These are phyloP conservation scores for Fusarium verticillioides DNA, from an alignment of 2,329 filamentous ascomycete genomes.

Conservation along the genomic window DNA sequence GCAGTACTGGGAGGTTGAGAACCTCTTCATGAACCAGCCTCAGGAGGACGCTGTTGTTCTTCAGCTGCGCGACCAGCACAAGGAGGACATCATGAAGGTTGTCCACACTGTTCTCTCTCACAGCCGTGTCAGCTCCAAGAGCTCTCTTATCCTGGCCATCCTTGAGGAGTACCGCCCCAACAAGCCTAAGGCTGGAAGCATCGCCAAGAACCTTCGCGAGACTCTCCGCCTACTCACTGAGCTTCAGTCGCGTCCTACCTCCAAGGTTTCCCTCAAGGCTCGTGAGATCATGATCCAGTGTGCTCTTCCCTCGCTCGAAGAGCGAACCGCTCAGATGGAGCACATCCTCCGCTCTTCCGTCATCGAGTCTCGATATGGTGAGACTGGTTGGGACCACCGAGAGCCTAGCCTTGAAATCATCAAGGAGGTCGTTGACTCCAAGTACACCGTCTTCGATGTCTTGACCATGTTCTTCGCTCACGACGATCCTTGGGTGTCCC, in stretches of 20 bases:
- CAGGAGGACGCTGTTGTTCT: conserved; percentile 96
- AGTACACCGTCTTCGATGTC: conserved; percentile 98
- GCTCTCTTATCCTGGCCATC: conserved; percentile 89
- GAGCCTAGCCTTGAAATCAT: conserved; percentile 90
- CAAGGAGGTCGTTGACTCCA: conserved; percentile 98
- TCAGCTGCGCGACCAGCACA: conserved; percentile 94
- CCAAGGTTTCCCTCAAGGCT: conserved; percentile 97
- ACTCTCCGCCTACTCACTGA: conserved; percentile 89
- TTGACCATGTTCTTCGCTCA: conserved; percentile 95
- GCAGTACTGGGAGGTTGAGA: conserved; percentile 85
- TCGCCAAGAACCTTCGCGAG: conserved; percentile 87
- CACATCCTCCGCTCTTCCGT: conserved; percentile 97
- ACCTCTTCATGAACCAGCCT: conserved; percentile 85
- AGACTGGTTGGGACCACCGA: conserved; percentile 95
- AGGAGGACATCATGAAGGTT: conserved; percentile 87
- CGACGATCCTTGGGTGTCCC: conserved; percentile 90
- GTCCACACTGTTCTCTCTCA: conserved; percentile 93
- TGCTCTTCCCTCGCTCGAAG: conserved; percentile 93
- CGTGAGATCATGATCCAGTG: conserved; percentile 98
- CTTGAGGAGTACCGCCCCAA: conserved; percentile 95
- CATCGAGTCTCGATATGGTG: conserved; percentile 95
- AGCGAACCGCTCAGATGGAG: conserved; percentile 96
- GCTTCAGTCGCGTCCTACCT: conserved; percentile 78
- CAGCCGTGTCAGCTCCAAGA: conserved; percentile 92
- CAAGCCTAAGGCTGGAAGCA: conserved; percentile 87